These are phyloP conservation scores for Fusarium praegraminearum DNA, from an alignment of 2,329 filamentous ascomycete species.

Conservation along the genomic window DNA sequence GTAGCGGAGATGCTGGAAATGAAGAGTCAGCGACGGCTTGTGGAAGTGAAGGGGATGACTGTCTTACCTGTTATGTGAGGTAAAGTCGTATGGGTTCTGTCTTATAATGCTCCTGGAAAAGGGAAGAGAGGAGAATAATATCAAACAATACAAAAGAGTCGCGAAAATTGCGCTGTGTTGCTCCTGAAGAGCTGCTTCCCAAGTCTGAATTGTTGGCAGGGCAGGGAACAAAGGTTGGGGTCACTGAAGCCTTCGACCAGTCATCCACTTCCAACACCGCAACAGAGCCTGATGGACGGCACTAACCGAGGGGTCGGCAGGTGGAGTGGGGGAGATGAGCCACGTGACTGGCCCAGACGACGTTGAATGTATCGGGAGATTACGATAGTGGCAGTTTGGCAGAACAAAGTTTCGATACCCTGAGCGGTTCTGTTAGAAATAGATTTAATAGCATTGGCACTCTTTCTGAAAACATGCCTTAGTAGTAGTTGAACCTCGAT, in stretches of 20 bases:
- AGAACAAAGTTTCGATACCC: not conserved
- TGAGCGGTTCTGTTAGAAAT: too few relatives aligned
- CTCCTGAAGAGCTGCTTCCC: conserved; percentile 26
- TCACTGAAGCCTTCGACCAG: conserved; percentile 37
- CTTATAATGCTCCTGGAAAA: not conserved
- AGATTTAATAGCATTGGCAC: not conserved
- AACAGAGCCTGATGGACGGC: conserved; percentile 45
- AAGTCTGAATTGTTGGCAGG: conserved; percentile 21
- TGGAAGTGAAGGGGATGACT: conserved; percentile 19
- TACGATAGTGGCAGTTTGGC: not conserved
- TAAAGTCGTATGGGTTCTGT: not conserved
- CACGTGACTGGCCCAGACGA: conserved; percentile 36
- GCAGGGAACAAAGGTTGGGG: conserved; percentile 37
- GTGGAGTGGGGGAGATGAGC: conserved; percentile 33
- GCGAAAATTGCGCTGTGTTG: conserved; percentile 22
- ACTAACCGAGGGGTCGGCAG: conserved; percentile 50
- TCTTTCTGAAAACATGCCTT: not conserved
- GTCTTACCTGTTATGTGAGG: conserved; percentile 21
- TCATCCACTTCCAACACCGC: conserved; percentile 38
- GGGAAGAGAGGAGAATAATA: not conserved
- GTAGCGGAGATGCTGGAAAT: conserved; percentile 14
- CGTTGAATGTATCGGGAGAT: not conserved
- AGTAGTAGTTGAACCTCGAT: not conserved
- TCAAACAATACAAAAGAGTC: conserved; percentile 9
- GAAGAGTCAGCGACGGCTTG: conserved; percentile 27